A percentile compares a stretch with the other conserved stretches of the same genome.
These are phyloP conservation scores for Dactylellina drechsleri DNA, from an alignment of 2,329 filamentous ascomycete species.

Conservation along the genomic window DNA sequence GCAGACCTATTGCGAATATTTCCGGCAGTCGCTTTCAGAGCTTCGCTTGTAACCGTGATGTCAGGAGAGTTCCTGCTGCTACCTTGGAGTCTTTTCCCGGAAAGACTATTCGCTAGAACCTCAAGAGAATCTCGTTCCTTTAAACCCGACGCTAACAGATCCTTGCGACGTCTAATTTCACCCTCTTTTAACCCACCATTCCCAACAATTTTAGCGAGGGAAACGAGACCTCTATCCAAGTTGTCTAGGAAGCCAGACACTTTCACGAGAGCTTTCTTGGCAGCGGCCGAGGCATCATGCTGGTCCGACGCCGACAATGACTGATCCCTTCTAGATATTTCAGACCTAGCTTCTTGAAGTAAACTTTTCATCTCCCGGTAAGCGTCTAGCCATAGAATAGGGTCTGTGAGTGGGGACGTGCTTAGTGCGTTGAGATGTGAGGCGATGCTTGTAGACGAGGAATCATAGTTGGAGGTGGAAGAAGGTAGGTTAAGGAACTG, in stretches of 20 bases:
- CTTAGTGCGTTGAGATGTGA: conserved; percentile 62
- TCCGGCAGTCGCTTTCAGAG: conserved; percentile 57
- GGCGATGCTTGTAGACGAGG: conserved; percentile 63
- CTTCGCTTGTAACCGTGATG: conserved; percentile 26
- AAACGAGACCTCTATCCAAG: conserved; percentile 26
- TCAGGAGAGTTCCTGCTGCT: conserved; percentile 51
- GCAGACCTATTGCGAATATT: conserved; percentile 59
- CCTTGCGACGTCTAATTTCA: conserved; percentile 76
- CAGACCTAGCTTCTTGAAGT: conserved; percentile 74
- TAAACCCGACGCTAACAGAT: conserved; percentile 74
- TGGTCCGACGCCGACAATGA: conserved; percentile 67
- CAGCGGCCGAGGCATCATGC: conserved; percentile 75
- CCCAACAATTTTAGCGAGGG: conserved; percentile 4
- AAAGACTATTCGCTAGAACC: conserved; percentile 72
- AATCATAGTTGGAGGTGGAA: conserved; percentile 62
- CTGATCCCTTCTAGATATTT: conserved; percentile 75
- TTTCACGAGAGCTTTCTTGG: conserved; percentile 77
- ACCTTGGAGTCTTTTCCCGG: conserved; percentile 64
- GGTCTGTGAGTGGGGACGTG: conserved; percentile 67
- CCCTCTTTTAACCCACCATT: conserved; percentile 62
- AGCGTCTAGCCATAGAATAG: conserved; percentile 79
- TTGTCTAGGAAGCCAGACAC: conserved; percentile 70
- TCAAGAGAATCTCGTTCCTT: conserved; percentile 82
- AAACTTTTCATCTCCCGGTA: conserved; percentile 77
- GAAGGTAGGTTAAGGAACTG: conserved; percentile 76